A percentile compares a stretch with the other conserved stretches of the same genome.
Conservation (phyloP, 2,329 filamentous ascomycete species). For the Hymenoscyphus infarciens region DNA sequence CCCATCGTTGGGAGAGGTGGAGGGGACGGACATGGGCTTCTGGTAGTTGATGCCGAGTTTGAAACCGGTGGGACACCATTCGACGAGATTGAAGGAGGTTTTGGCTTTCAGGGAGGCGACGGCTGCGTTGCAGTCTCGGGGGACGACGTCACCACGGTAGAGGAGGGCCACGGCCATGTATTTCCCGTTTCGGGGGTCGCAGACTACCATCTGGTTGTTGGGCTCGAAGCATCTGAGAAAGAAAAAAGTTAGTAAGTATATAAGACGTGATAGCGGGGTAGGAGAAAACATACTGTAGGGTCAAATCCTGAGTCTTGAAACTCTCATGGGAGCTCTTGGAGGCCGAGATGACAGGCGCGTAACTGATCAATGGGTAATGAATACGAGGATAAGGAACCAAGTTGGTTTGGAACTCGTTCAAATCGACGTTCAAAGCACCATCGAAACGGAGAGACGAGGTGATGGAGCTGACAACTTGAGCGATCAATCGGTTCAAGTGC, state of each 20-base stretch:
- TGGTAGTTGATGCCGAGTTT: slow-evolving; percentile 68
- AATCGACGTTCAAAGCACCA: slow-evolving; percentile 63
- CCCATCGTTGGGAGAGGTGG: slow-evolving; percentile 36
- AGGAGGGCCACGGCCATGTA: slow-evolving; percentile 66
- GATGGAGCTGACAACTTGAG: slow-evolving; percentile 65
- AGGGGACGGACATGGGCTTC: slow-evolving; percentile 50
- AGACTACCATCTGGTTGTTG: slow-evolving; percentile 68
- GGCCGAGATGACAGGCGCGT: slow-evolving; percentile 59
- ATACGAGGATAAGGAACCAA: slow-evolving; percentile 65
- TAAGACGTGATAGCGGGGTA: neutral
- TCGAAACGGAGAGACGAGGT: slow-evolving; percentile 63
- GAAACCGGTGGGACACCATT: slow-evolving; percentile 68
- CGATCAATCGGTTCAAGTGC: slow-evolving; percentile 63
- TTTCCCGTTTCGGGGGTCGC: slow-evolving; percentile 62
- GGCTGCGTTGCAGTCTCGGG: slow-evolving; percentile 57
- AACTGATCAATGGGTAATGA: slow-evolving; percentile 64
- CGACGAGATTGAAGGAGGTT: slow-evolving; percentile 61
- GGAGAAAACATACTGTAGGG: slow-evolving; percentile 50
- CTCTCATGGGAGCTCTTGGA: slow-evolving; percentile 62
- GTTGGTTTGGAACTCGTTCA: slow-evolving; percentile 69
- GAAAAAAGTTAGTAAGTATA: slow-evolving; percentile 9
- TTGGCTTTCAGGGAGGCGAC: slow-evolving; percentile 62
- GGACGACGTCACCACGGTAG: slow-evolving; percentile 64
- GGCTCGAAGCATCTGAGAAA: slow-evolving; percentile 54
- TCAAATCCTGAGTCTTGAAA: slow-evolving; percentile 62